Base-by-base conservation (phyloP, 495 filamentous ascomycete species). In the Aspergillus indologenus region DNA sequence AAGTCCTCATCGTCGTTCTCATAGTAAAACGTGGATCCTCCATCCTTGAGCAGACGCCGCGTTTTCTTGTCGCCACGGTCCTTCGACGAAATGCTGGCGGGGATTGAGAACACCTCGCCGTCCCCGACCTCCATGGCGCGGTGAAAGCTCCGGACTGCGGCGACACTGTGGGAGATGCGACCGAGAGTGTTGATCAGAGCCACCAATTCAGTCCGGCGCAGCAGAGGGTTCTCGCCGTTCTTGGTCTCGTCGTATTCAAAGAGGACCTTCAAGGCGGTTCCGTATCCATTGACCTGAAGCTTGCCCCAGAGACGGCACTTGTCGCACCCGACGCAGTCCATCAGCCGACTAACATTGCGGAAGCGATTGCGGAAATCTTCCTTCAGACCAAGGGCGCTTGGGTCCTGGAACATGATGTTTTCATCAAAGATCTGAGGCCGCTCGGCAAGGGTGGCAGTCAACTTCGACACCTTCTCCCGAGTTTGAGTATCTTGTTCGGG, bases 271-370 rank as follows among this genome's bases (percentile, higher is more conserved):
- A 98, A 74, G 11, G 94, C 94, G 1, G 94, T 92, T 34, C 94
- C 95, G 67, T 96, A 98, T 17, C 94, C 94, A 19, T 88, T 89
- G 6, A 91, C 94, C 71, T 98, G 94, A n/a, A 98, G 73, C 73
- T 98, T 98, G 51, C 94, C 94, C 95, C 94, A 98, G 3, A 98
- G 84, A 17, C 94, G 85, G 75, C 94, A 98, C 76, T 98, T 98
- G 76, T 98, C 94, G 73, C 94, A 98, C 20, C 94, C 94, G 17
- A 98, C 94, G 71, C 94, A 98, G 75, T 98, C 94, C 94, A 98
- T 98, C 64, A 98, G 76, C 20, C 94, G 85, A 63, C 88, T 92
- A 54, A 98, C 91, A 63, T 98, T 98, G 62, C 94, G 84, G 83
- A 98, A 98, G 15, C 94, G 90, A 69, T 95, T 93, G 64, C 90